Base-by-base conservation (phyloP, 495 filamentous ascomycete genomes). In the Podospora didyma region DNA sequence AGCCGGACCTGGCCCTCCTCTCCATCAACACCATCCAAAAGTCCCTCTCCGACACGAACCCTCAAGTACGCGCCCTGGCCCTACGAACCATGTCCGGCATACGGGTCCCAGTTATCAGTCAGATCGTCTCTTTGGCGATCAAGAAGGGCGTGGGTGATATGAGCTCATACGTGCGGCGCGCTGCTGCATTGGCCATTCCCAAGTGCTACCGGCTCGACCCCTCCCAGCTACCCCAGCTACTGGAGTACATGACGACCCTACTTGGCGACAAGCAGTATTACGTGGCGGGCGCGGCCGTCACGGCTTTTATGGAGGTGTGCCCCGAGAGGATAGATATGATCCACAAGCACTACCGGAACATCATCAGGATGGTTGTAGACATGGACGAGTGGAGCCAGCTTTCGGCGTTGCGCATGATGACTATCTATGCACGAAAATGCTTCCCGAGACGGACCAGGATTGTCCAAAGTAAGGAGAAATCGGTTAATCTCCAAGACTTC, bases 361-460 rank as follows among this genome's bases (percentile, higher is more conserved):
- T 98, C 45, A 84, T 93, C 41, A 89, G 84, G 69, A 96, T 96
- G 76, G 73, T 97, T 26, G 89, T 97, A 24, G 94, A 97, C 65
- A 98, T 98, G 94, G 94, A 98, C 71, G 94, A 98, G 70, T 98
- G 94, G 94, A 86, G 90, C 45, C 94, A 98, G 70, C 70, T 97
- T 2, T 86, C 88, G 0, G 89, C 88, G 10, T 61, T 97, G 61
- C 82, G 84, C 46, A 72, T 97, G 56, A 83, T 97, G 82, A 87
- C 86, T 5, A 68, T 85, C 23, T 98, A 98, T 63, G 85, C 89
- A 5, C 83, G 94, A 23, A 86, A 84, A 72, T 97, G 90, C 73
- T 98, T 98, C 64, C 94, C 94, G 4, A 78, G 78, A 31, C 82
- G 83, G 69, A 89, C 75, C 2, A 87, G 79, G 58, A 80, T 73